Evolutionary conservation across 1,139 yeast species (phyloP), one percentile per base, ranked within the genome.

Genomic region (Schizosaccharomyces versatilis): DNA sequence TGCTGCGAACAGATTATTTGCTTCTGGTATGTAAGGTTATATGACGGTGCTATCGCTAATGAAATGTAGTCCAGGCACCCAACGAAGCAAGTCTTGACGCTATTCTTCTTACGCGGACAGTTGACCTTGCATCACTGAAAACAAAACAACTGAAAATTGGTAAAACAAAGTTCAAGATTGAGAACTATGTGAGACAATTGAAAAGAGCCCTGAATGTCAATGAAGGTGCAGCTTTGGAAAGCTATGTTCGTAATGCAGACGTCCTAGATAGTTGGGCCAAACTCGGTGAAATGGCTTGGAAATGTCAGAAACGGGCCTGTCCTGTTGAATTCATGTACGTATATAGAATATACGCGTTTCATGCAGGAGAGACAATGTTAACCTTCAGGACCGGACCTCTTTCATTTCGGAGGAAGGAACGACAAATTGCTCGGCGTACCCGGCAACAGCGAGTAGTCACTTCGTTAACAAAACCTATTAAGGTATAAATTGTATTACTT

Each of bases 241-340:
- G 32, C 5, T 24, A 24, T 24, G 32, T 24, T 24, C 32, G 32
- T 24, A 24, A 24, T 5, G 32, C 32, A 24, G 32, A 24, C 5
- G 32, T 24, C 32, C 5, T 24, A 5, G 32, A 24, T 5, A 24
- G 66, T 65, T 14, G 76, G 76, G 51, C 72, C 61, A 53, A 69
- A 60, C 10, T 60, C 14, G 59, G 59, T 24, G 56, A 56, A 54
- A 61, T 61, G 36, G 55, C 51, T 38, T 40, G 53, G 49, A 24
- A 38, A 10, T 32, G 41, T 47, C 47, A 51, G 39, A 57, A 52
- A n/a, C 53, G 60, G 49, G 38, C 49, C 8, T 32, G 38, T 7
- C 32, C 49, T 44, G 7, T 44, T 2, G 32, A 44, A 8, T 24
- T 44, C 14, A 44, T 44, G 49, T 44, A 44, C 12, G 49, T 44